Evolutionary conservation across 345 rosid genomes (phyloP), one percentile per base, ranked within the genome.

Genomic region (Raphanus sativus): DNA sequence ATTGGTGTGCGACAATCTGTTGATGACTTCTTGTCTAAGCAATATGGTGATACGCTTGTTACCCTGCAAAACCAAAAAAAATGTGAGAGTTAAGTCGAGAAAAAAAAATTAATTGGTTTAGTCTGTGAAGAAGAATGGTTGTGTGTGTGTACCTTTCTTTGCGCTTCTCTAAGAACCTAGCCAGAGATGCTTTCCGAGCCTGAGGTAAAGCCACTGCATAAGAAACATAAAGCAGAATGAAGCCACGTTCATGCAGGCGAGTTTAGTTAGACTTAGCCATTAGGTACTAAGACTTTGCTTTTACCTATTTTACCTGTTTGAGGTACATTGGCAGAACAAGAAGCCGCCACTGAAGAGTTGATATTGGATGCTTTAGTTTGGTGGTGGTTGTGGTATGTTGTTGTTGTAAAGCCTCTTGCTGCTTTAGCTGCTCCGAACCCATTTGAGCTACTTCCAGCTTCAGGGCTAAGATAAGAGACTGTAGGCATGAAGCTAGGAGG

Each of bases 101-200:
- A n/a, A n/a, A 65, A 60, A 70, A 8, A 48, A 1, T 75, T 3
- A 75, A 64, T 7, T 80, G 29, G 60, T 72, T 70, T 36, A 54
- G 15, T 64, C 69, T 15, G 17, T 61, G 58, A 74, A 52, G 48
- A 64, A n/a, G n/a, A n/a, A n/a, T n/a, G n/a, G 0, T 8, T 40
- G 32, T 48, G n/a, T 21, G 73, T 65, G 25, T 65, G 25, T 82
- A 91, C 97, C 97, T 88, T 77, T 89, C 94, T 79, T 86, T 91
- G 75, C 94, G 92, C 79, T 89, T 91, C 89, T 88, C 94, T 74
- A 91, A 83, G 75, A 91, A 91, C 61, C 92, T 85, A 79, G 92
- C 91, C 77, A 91, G 67, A n/a, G 97, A 89, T 80, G 97, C 94
- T 77, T 91, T 85, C 29, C 92, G 89, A 81, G 92, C 91, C 84